Base-by-base conservation (phyloP, 2,329 filamentous ascomycete species). In the Phaeosphaeria sp. region DNA sequence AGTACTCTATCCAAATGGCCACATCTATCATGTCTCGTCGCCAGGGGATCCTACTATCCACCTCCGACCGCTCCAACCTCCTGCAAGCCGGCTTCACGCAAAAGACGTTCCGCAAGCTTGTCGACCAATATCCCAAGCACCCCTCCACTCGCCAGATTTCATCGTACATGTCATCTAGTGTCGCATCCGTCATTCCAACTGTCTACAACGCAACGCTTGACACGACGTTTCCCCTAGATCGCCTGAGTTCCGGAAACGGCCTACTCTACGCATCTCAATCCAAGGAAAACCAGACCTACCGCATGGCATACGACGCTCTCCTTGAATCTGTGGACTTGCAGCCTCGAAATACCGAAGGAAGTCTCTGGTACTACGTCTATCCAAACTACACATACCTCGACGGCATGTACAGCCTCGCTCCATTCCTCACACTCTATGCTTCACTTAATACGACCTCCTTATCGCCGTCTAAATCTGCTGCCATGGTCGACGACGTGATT, bases 351-450 rank as follows among this genome's bases (percentile, higher is more conserved):
- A 55, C 52, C 1, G 64, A 74, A 25, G 68, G 63, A 2, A 74
- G 72, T 0, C 53, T 76, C 5, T 77, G 73, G 74, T 78, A 78
- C 48, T 78, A 71, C 50, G 64, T 70, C 6, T 85, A 85, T 59
- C 82, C 81, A 1, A 73, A 84, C 52, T 82, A 82, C 78, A 82
- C 80, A 64, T 85, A 84, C 61, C 73, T 84, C 3, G 83, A 86
- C 60, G 83, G 83, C 56, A 82, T 84, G 78, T 84, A 79, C 73
- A 83, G 81, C 0, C 72, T 81, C 10, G 73, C 78, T 7, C 79
- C 82, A 0, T 85, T 81, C 63, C 73, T 76, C 44, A 63, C 78
- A 1, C 55, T 72, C 0, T 74, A 74, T 25, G 50, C 58, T 1
- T 47, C 54, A 1, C 41, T 56, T 1, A 62, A 63, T 25, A 52